phyloP scores from a whole-genome alignment of 192 early-diverging fungal genomes.

The Jimgerdemannia lactiflua region DNA sequence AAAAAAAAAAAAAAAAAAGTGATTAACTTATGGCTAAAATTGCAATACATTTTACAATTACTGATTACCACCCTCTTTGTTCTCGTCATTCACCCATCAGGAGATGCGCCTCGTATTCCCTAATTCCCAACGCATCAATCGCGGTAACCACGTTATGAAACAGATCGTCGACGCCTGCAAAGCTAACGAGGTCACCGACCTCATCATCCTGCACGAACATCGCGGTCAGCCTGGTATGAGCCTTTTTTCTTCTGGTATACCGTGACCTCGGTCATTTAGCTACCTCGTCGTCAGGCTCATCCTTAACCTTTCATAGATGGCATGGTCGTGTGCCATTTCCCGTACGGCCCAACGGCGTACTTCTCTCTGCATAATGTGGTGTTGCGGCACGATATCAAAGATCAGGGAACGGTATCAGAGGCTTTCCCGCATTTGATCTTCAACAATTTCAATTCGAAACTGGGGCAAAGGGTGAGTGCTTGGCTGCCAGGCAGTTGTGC shows the following conservation, averaged over 20 bases:
- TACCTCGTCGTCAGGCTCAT: slow-evolving; percentile 2
- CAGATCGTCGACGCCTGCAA: slow-evolving; percentile 96
- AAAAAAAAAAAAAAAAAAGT: not conserved
- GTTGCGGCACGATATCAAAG: slow-evolving; percentile 94
- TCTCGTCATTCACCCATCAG: slow-evolving; percentile 5
- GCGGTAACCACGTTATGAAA: slow-evolving; percentile 93
- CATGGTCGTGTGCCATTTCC: slow-evolving; percentile 92
- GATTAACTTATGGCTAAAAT: not conserved
- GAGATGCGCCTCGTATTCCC: slow-evolving; percentile 96
- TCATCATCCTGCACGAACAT: slow-evolving; percentile 94
- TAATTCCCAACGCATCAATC: slow-evolving; percentile 96
- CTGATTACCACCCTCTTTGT: no score
- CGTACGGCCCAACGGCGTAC: slow-evolving; percentile 97
- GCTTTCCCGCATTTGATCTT: slow-evolving; percentile 97
- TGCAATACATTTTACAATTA: not conserved
- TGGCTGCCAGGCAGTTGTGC: not conserved
- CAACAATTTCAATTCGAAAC: slow-evolving; percentile 87
- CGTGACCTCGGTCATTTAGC: not conserved
- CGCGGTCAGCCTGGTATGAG: slow-evolving; percentile 80
- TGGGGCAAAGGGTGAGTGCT: slow-evolving; percentile 70
- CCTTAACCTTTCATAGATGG: slow-evolving; percentile 58
- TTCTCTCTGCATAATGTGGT: slow-evolving; percentile 99
- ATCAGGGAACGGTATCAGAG: slow-evolving; percentile 96
- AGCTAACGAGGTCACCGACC: slow-evolving; percentile 91
- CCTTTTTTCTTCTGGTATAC: not conserved